A percentile compares a stretch with the other conserved stretches of the same genome.
Conservation (phyloP, 441 rosid genomes). For the Bruguiera hainesii region DNA sequence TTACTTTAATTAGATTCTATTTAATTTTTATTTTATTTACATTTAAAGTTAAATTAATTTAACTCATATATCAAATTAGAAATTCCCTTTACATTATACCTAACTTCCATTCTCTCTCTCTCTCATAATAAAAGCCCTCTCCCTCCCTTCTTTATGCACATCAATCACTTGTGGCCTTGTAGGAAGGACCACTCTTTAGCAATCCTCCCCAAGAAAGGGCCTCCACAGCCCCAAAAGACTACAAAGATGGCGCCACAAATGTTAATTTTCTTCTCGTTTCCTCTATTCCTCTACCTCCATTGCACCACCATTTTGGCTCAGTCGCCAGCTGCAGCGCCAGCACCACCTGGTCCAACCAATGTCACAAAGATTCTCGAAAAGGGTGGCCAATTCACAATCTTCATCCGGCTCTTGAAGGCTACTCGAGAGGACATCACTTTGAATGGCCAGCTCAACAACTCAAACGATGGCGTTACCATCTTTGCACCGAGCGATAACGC, state of each 20-base stretch:
- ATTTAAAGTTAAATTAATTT: too few species aligned
- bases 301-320: slow-evolving; percentile 35
- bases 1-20: too few species aligned
- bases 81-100: slow-evolving; percentile 20
- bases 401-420: slow-evolving; percentile 55
- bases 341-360: slow-evolving; percentile 7
- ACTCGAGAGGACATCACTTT: slow-evolving; percentile 55
- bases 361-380: slow-evolving; percentile 52
- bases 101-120: slow-evolving; percentile 13
- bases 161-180: slow-evolving; percentile 10
- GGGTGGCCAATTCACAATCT: slow-evolving; percentile 53
- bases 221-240: not conserved
- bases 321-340: slow-evolving; percentile 34
- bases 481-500: slow-evolving; percentile 70
- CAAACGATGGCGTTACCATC: slow-evolving; percentile 67
- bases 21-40: too few species aligned
- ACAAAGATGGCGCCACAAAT: slow-evolving; percentile 27
- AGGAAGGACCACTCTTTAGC: not conserved
- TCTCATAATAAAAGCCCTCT: slow-evolving; percentile 27
- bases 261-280: slow-evolving; percentile 15
- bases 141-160: slow-evolving; percentile 16
- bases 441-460: slow-evolving; percentile 58
- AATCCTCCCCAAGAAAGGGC: not conserved
- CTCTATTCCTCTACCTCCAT: slow-evolving; percentile 35
- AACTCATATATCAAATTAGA: too few species aligned